Evolutionary conservation across 2,329 filamentous ascomycete genomes (phyloP).

Genomic region (Drechslerella coelobrocha): DNA sequence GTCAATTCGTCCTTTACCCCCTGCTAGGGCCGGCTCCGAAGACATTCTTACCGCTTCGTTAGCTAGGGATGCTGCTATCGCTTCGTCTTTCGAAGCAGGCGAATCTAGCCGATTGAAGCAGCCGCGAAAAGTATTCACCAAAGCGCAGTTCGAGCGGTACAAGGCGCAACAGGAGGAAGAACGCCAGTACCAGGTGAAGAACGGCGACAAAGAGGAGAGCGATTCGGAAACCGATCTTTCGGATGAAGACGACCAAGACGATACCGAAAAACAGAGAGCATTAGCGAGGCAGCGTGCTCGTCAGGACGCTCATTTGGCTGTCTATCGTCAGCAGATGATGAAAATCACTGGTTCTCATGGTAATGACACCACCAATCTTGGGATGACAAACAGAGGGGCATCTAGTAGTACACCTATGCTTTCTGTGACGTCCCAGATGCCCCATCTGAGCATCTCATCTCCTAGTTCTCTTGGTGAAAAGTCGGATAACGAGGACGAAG

Average conservation of each 20-base stretch:
- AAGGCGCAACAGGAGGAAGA: constrained; percentile 73
- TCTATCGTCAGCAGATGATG: constrained; percentile 96
- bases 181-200: constrained; percentile 62
- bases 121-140: constrained; percentile 84
- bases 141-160: constrained; percentile 83
- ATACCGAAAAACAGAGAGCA: constrained; percentile 73
- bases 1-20: constrained; percentile 51
- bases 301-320: constrained; percentile 86
- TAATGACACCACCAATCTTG: constrained; percentile 52
- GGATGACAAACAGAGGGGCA: constrained; percentile 56
- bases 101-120: constrained; percentile 57
- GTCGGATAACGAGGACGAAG: constrained; percentile 76
- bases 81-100: constrained; percentile 60
- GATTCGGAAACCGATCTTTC: constrained; percentile 63
- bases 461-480: constrained; percentile 53
- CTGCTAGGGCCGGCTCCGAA: constrained; percentile 52
- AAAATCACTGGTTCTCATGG: constrained; percentile 76
- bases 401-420: constrained; percentile 58
- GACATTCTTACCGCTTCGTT: constrained; percentile 58
- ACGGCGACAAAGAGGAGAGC: constrained; percentile 58
- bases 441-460: constrained; percentile 53
- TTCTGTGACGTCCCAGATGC: constrained; percentile 56
- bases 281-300: constrained; percentile 79
- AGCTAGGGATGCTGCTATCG: constrained; percentile 60
- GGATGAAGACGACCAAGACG: constrained; percentile 70